These are phyloP conservation scores for Fraxinus sp. DNA, from an alignment of 305 asterid species.

Conservation along the genomic window DNA sequence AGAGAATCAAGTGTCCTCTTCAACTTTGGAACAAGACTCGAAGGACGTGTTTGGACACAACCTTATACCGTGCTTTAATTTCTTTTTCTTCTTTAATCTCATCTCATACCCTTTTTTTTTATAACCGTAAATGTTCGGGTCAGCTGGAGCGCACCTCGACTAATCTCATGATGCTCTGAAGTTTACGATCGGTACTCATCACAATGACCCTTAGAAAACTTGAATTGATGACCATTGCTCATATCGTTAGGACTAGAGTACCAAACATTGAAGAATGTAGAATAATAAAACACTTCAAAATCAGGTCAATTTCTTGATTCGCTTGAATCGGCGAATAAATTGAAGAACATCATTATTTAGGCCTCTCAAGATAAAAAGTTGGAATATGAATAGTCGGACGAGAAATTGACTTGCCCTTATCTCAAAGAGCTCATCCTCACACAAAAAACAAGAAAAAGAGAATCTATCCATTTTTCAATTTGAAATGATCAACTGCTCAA, in stretches of 20 bases:
- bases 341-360: neutral
- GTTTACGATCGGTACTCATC: too few relatives aligned
- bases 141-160: too few relatives aligned
- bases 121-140: too few relatives aligned
- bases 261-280: neutral
- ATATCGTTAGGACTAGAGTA: neutral
- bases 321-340: neutral
- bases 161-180: too few relatives aligned
- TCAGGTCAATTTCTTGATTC: neutral
- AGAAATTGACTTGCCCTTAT: neutral
- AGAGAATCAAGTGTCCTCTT: too few relatives aligned
- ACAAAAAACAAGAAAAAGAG: neutral
- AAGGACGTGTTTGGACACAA: neutral
- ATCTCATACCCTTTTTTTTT: neutral
- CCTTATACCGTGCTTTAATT: neutral
- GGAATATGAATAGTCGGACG: neutral
- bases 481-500: neutral
- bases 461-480: neutral
- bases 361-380: neutral
- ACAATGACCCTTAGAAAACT: too few relatives aligned
- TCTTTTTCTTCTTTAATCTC: neutral
- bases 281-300: neutral
- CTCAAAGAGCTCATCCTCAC: neutral
- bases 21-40: neutral
- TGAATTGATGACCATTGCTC: too few relatives aligned